Conservation (phyloP, 768 basidiomycete species). For the Boletus subparvulus region DNA sequence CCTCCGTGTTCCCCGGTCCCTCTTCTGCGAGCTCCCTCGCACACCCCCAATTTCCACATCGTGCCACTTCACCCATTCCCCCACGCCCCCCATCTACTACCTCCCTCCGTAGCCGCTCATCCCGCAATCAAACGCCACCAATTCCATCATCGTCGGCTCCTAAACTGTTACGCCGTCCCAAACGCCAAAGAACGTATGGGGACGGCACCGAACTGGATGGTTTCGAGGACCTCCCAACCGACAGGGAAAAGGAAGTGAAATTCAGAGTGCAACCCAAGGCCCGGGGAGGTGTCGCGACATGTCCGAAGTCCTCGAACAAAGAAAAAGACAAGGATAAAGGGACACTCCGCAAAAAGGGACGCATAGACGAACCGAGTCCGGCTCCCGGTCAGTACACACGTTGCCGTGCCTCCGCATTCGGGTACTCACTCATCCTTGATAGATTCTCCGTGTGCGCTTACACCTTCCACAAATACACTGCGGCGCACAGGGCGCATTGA, state of each 20-base stretch:
- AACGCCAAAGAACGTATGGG: conserved; percentile 73
- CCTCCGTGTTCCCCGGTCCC: conserved; percentile 66
- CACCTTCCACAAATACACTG: conserved; percentile 51
- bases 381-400: conserved; percentile 39
- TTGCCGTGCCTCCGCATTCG: background rate
- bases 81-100: conserved; percentile 58
- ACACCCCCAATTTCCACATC: conserved; percentile 38
- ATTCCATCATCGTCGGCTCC: conserved; percentile 49
- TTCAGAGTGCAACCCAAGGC: conserved; percentile 75
- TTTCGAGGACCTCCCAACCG: conserved; percentile 85
- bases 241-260: conserved; percentile 75
- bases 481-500: conserved; percentile 61
- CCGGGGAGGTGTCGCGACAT: conserved; percentile 53
- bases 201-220: conserved; percentile 89
- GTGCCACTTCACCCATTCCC: conserved; percentile 59
- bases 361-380: conserved; percentile 42
- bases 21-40: conserved; percentile 29
- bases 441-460: conserved; percentile 31
- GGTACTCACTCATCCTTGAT: conserved; percentile 4
- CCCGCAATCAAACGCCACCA: conserved; percentile 27
- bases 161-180: conserved; percentile 73
- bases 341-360: conserved; percentile 57
- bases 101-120: conserved; percentile 42
- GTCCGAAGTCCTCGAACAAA: conserved; percentile 39
- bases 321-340: conserved; percentile 49